phyloP scores from a whole-genome alignment of 2,329 filamentous ascomycete species.

The Verticillium klebahnii region DNA sequence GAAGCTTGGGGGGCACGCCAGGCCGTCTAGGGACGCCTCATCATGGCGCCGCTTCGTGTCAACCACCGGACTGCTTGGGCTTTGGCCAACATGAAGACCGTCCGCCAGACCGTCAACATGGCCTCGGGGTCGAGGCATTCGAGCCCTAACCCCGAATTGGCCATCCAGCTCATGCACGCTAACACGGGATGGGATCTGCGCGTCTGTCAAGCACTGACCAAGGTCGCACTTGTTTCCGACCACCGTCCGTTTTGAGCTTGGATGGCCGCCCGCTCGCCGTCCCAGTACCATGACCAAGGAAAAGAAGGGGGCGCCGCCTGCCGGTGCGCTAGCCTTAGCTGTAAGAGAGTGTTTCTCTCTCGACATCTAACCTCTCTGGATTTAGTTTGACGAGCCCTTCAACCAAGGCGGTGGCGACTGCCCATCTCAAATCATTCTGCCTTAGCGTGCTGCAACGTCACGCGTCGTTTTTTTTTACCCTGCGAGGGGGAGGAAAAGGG shows the following conservation, averaged over 20 bases:
- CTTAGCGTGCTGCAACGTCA: neutral
- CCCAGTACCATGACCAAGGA: neutral
- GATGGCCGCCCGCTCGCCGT: neutral
- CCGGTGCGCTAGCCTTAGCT: neutral
- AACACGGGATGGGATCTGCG: neutral
- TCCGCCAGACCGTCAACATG: neutral
- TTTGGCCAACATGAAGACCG: neutral
- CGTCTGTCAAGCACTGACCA: neutral
- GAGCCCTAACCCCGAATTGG: neutral
- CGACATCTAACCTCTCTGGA: neutral
- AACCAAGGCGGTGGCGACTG: neutral
- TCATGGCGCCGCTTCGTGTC: neutral
- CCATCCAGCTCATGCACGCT: neutral
- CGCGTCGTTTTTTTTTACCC: neutral
- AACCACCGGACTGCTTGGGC: neutral
- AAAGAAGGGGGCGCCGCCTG: neutral
- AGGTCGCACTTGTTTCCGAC: neutral
- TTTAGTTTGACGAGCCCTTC: neutral
- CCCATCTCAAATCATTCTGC: neutral
- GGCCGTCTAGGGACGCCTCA: neutral
- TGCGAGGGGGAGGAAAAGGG: neutral
- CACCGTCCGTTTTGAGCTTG: neutral
- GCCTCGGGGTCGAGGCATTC: neutral
- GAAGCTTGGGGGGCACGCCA: neutral
- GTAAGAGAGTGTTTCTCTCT: neutral